These are phyloP conservation scores for Neurospora sp. DNA, from an alignment of 2,329 filamentous ascomycete species.

Conservation along the genomic window DNA sequence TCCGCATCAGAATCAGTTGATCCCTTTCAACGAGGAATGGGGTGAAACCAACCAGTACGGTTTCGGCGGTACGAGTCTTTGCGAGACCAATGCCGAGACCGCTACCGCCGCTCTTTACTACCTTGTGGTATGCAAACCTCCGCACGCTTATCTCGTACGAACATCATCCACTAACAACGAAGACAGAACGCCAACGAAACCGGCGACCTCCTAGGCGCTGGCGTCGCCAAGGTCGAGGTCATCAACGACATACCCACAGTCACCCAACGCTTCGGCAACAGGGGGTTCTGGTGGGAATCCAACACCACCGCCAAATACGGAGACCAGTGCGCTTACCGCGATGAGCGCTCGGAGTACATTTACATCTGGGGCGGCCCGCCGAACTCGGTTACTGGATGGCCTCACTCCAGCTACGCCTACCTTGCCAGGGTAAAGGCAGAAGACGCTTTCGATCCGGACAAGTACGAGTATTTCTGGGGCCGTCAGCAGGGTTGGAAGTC, in stretches of 20 bases:
- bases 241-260: slow-evolving; percentile 25
- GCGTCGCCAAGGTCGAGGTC: slow-evolving; percentile 26
- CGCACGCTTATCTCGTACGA: background rate
- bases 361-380: slow-evolving; percentile 30
- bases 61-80: slow-evolving; percentile 30
- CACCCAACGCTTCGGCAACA: slow-evolving; percentile 22
- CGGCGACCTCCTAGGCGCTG: slow-evolving; percentile 25
- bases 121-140: slow-evolving; percentile 22
- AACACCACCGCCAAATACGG: slow-evolving; percentile 25
- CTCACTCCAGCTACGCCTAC: slow-evolving; percentile 23
- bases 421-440: slow-evolving; percentile 25
- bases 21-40: slow-evolving; percentile 27
- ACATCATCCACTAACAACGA: rapidly evolving
- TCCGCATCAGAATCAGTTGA: slow-evolving; percentile 25
- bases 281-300: slow-evolving; percentile 28
- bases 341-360: slow-evolving; percentile 27
- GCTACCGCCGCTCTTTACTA: slow-evolving; percentile 26
- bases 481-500: slow-evolving; percentile 26
- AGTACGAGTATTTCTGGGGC: slow-evolving; percentile 33
- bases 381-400: slow-evolving; percentile 18
- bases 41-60: slow-evolving; percentile 26
- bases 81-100: slow-evolving; percentile 22
- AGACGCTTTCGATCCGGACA: slow-evolving; percentile 26
- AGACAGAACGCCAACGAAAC: slow-evolving; percentile 21
- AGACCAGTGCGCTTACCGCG: slow-evolving; percentile 27